phyloP scores from a whole-genome alignment of 257 asterid species.

The Anisodus acutangulus region DNA sequence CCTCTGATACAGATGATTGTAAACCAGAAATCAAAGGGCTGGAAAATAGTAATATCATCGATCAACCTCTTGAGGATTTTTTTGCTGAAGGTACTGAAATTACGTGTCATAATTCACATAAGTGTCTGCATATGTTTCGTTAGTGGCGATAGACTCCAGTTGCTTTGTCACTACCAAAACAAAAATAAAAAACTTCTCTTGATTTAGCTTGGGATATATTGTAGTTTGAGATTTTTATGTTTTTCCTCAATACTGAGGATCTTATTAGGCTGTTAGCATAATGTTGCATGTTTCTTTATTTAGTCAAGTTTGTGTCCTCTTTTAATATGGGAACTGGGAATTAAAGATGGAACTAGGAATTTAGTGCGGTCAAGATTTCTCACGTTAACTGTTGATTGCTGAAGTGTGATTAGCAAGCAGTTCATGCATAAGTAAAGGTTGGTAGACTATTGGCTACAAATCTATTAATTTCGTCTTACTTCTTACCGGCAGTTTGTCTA shows the following conservation, averaged over 20 bases:
- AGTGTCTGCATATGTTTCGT: not conserved
- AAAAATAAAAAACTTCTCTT: not conserved
- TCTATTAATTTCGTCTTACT: not conserved
- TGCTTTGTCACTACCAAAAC: not conserved
- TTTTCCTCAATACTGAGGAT: not conserved
- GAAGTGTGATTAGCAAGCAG: not conserved
- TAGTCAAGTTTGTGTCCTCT: not conserved
- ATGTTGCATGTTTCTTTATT: not conserved
- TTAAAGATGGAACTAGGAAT: not conserved
- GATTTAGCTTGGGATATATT: not conserved
- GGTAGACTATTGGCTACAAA: not conserved
- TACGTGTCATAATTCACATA: not conserved
- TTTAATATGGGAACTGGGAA: not conserved
- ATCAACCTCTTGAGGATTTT: slow-evolving; percentile 40
- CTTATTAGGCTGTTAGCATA: not conserved
- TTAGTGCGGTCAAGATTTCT: not conserved
- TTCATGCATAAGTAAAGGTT: not conserved
- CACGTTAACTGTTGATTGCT: not conserved
- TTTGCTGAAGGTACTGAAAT: slow-evolving; percentile 52
- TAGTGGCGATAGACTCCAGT: too few relatives aligned
- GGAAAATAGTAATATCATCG: slow-evolving; percentile 5
- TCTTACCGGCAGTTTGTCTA: not conserved
- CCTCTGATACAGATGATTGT: slow-evolving; percentile 49
- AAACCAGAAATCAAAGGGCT: slow-evolving; percentile 29
- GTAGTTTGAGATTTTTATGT: not conserved